Base-by-base conservation (phyloP, 23 red algal genomes). In the Pyropia yezoensis region DNA sequence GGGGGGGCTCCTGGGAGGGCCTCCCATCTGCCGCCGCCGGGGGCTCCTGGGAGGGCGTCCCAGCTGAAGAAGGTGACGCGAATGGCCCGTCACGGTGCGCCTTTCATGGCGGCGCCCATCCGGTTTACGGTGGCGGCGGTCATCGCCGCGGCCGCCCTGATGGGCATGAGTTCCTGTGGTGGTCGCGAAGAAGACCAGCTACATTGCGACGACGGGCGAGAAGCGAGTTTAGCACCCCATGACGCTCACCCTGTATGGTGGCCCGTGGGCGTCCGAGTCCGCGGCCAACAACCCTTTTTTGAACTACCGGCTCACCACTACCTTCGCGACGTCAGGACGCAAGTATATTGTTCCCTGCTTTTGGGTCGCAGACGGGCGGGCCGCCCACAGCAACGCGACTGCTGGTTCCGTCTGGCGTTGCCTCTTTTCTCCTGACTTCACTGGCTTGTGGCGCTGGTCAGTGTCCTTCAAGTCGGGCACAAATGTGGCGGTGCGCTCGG, bases 331-430 rank as follows among this genome's bases (percentile, higher is more conserved):
- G 25, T 70, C 77, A 3, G 66, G 39, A 0, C 32, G 70, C 53
- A 62, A 61, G 23, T 33, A 70, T 63, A 24, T 59, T 7, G 21
- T 74, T 28, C 79, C 66, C 15, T 67, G 79, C 49, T 83, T 73
- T 30, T 83, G 66, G 59, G 79, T 69, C 18, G 79, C 79, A 2
- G 79, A 83, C 61, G 79, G 79, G 39, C 62, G 67, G 62, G 51
- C 67, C 27, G 79, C 66, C 50, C 34, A 73, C 2, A 74, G 67
- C 56, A 50, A 33, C 23, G 67, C 79, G n/a, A n/a, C 59, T 45
- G 50, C 34, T 24, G 79, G 79, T 14, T 52, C 53, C 18, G 52
- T 65, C 22, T 83, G 79, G 79, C 57, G 68, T 29, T 67, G 62
- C 30, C 79, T 67, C 59, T 83, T 83, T 49, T 66, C 67, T 18